Evolutionary conservation across 2,329 filamentous ascomycete species (phyloP), one percentile per base, ranked within the genome.

Genomic region (Penicillium sp.): DNA sequence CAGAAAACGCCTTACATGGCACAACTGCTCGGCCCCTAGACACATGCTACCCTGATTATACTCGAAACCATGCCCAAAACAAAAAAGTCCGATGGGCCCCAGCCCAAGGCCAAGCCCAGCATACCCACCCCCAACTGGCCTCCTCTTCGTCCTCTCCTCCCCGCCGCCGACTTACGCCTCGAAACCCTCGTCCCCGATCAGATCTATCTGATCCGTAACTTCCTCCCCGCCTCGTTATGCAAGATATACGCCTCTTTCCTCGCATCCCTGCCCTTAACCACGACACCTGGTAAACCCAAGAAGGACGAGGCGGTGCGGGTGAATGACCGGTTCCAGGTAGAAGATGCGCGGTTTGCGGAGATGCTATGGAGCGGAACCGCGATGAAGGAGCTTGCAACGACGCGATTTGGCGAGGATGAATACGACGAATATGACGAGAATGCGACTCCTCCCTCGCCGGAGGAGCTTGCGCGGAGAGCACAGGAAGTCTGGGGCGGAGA

Each of bases 261-360:
- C 0, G 77, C 81, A 9, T 81, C 80, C 0, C 73, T 95, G 2
- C 85, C 89, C 0, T 74, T 95, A 41, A 81, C 81, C 40, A 95
- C 90, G 1, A 95, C 90, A 0, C 90, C 90, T 0, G 84, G 84
- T 0, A 85, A 84, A 54, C 90, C 90, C 1, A 92, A 89, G 69
- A 85, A 84, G 55, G 90, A 89, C 43, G 86, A 94, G 49, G 91
- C 91, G 1, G 81, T 90, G 7, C 81, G 92, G 31, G 88, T 96
- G 42, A 96, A 96, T 68, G 92, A 96, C 68, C 84, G 92, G 10
- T 95, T 88, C 63, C 90, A 95, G 72, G 76, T 95, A 18, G 77
- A 91, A 25, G 92, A 96, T 73, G 72, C 82, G 25, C 70, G 58
- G 0, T 95, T 96, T 69, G 89, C 92, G 0, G 79, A 84, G 62